A percentile compares a stretch with the other conserved stretches of the same genome.
Conservation (phyloP, 495 filamentous ascomycete species). For the Clohesyomyces aquaticus region DNA sequence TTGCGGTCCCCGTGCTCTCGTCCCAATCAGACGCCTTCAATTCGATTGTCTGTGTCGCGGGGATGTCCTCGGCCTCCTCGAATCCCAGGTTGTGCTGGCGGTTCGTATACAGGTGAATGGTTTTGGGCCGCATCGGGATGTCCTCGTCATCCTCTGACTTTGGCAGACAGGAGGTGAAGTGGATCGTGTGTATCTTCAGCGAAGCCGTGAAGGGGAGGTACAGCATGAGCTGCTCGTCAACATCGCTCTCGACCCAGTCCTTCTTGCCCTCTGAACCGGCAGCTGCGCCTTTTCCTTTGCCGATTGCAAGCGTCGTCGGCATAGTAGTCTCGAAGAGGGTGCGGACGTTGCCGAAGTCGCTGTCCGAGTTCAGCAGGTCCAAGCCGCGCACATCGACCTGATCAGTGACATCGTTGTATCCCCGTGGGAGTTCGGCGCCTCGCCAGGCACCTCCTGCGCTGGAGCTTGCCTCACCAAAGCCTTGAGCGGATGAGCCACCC, state of each 20-base stretch:
- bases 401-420: conserved; percentile 81
- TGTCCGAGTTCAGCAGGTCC: conserved; percentile 85
- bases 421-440: conserved; percentile 72
- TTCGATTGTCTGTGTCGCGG: conserved; percentile 74
- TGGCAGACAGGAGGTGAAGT: conserved; percentile 82
- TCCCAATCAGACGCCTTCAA: conserved; percentile 84
- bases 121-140: conserved; percentile 81
- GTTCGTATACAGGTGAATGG: conserved; percentile 82
- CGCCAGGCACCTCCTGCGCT: conserved; percentile 59
- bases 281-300: conserved; percentile 56
- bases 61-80: conserved; percentile 88
- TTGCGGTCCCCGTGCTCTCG: conserved; percentile 77
- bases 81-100: conserved; percentile 87
- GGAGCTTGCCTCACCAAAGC: conserved; percentile 49
- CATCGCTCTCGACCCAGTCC: conserved; percentile 98
- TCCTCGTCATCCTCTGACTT: conserved; percentile 62
- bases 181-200: conserved; percentile 85
- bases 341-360: conserved; percentile 65
- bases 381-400: conserved; percentile 76
- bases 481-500: conserved; percentile 48
- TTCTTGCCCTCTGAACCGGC: conserved; percentile 49
- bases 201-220: conserved; percentile 88
- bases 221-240: conserved; percentile 97
- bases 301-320: conserved; percentile 62
- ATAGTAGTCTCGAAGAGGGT: conserved; percentile 72